Conservation (phyloP, 495 filamentous ascomycete species). For the Penicillium cinerascens region DNA sequence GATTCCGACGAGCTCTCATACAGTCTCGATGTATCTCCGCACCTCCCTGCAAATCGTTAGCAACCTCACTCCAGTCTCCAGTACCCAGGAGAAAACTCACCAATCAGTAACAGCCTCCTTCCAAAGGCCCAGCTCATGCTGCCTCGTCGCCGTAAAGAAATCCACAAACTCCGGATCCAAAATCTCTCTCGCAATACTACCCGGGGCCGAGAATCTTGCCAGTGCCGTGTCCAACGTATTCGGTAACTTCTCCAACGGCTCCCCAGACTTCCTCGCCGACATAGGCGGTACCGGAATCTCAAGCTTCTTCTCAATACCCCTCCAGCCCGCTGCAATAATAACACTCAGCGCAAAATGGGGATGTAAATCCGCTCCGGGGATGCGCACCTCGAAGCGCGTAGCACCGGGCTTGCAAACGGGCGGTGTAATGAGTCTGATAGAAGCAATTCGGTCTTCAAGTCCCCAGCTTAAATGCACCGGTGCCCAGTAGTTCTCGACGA, state of each 20-base stretch:
- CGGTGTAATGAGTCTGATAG: conserved; percentile 79
- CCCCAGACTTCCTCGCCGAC: conserved; percentile 38
- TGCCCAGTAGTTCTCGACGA: conserved; percentile 97
- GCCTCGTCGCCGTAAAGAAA: conserved; percentile 85
- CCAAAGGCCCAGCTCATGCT: conserved; percentile 85
- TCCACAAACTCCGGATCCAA: conserved; percentile 91
- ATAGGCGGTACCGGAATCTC: conserved; percentile 74
- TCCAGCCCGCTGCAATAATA: conserved; percentile 76
- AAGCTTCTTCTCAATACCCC: conserved; percentile 82
- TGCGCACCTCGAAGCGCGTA: conserved; percentile 84
- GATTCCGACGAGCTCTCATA: conserved; percentile 7
- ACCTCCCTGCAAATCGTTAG: too few species aligned
- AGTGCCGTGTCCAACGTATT: conserved; percentile 76
- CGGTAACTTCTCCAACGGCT: conserved; percentile 47
- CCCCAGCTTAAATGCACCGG: conserved; percentile 94
- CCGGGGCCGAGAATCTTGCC: conserved; percentile 59
- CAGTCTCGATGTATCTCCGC: conserved; percentile 28
- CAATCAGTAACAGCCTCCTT: conserved; percentile 94
- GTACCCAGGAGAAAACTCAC: too few species aligned
- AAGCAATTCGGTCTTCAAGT: conserved; percentile 85
- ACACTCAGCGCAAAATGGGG: conserved; percentile 77
- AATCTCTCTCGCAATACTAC: conserved; percentile 78
- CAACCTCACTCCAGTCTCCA: too few species aligned
- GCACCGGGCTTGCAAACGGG: conserved; percentile 70
- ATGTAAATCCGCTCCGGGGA: conserved; percentile 84